phyloP scores from a whole-genome alignment of 2,329 filamentous ascomycete species.

The Didymella sp. region DNA sequence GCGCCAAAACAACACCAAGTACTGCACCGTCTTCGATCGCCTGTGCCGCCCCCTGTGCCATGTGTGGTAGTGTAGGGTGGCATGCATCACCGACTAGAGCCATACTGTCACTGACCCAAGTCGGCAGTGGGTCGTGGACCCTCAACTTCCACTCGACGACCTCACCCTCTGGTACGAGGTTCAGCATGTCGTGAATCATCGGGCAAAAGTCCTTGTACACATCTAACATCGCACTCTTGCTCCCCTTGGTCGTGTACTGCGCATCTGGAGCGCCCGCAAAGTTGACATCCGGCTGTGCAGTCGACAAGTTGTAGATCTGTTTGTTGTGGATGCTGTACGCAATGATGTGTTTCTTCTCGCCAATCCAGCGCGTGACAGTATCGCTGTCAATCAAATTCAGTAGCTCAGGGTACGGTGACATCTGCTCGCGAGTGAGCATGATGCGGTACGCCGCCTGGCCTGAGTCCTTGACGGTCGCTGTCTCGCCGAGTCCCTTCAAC shows the following conservation, averaged over 20 bases:
- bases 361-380: conserved; percentile 76
- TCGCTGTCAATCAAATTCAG: conserved; percentile 71
- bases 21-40: conserved; percentile 70
- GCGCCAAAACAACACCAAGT: conserved; percentile 59
- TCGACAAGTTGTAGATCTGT: conserved; percentile 71
- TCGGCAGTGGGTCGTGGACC: conserved; percentile 66
- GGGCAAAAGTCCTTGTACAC: conserved; percentile 68
- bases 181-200: conserved; percentile 65
- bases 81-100: conserved; percentile 67
- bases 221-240: conserved; percentile 65
- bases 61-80: conserved; percentile 69
- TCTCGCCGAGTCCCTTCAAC: conserved; percentile 60
- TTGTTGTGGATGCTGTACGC: conserved; percentile 76
- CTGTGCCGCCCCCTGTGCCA: conserved; percentile 70
- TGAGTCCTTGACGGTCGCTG: conserved; percentile 68
- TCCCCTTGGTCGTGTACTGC: conserved; percentile 69
- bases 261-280: conserved; percentile 64
- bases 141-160: conserved; percentile 72
- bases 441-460: conserved; percentile 81
- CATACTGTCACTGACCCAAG: conserved; percentile 63
- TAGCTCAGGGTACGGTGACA: conserved; percentile 71
- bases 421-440: conserved; percentile 72
- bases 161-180: conserved; percentile 68
- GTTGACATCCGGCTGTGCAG: conserved; percentile 66
- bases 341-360: conserved; percentile 76